A percentile compares a stretch with the other conserved stretches of the same genome.
Evolutionary conservation across 768 basidiomycete genomes (phyloP).

Genomic region (Mycena sanguinolenta): DNA sequence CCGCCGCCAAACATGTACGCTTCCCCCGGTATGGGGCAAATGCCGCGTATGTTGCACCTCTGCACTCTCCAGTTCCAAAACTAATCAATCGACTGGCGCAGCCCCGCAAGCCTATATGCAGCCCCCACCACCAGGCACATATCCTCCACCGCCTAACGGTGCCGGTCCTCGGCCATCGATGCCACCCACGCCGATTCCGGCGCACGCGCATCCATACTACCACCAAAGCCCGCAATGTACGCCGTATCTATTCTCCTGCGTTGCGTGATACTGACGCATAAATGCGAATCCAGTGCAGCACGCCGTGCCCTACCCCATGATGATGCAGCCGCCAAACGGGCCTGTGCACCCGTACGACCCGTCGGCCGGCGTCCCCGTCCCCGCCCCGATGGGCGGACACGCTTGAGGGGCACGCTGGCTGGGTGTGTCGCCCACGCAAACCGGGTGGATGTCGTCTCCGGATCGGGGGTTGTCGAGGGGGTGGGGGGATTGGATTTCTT

Average conservation of each 20-base stretch:
- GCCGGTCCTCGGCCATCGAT: conserved; percentile 86
- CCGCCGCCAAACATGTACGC: conserved; percentile 90
- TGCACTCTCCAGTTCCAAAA: background rate
- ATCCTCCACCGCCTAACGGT: conserved; percentile 85
- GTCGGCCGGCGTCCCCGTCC: conserved; percentile 64
- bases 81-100: conserved; percentile 41
- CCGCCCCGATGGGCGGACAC: conserved; percentile 85
- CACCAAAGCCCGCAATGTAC: conserved; percentile 91
- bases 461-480: conserved; percentile 20
- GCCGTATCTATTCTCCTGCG: conserved; percentile 6
- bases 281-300: conserved; percentile 73
- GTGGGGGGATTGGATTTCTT: conserved; percentile 38
- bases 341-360: conserved; percentile 81
- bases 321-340: conserved; percentile 84
- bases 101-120: conserved; percentile 86
- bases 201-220: conserved; percentile 90
- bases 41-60: conserved; percentile 77
- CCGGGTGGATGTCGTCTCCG: conserved; percentile 9
- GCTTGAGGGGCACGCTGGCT: conserved; percentile 54
- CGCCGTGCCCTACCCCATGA: conserved; percentile 90
- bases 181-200: conserved; percentile 92
- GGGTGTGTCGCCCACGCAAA: background rate
- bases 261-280: conserved; percentile 41
- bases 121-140: conserved; percentile 78
- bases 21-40: conserved; percentile 85